Percentiles rank a stretch among this genome's conserved stretches.
These are phyloP conservation scores for Ephemerocybe angulata DNA, from an alignment of 768 basidiomycete species.

Conservation along the genomic window DNA sequence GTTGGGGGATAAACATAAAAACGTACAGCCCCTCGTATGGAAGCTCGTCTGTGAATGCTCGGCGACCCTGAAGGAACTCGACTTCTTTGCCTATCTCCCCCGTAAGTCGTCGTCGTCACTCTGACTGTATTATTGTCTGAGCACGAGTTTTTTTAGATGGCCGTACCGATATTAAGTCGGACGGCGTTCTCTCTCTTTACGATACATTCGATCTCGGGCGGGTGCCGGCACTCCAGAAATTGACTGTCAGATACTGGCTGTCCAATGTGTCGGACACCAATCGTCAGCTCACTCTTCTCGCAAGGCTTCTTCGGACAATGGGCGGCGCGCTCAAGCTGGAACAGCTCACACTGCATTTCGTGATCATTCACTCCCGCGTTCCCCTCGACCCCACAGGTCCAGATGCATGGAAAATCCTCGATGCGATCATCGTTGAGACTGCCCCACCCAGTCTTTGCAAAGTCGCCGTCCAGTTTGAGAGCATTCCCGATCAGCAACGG, in stretches of 20 bases:
- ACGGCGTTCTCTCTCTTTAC: background rate
- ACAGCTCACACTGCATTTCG: background rate
- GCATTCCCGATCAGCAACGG: background rate
- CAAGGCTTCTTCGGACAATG: background rate
- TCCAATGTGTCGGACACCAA: background rate
- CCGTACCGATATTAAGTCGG: background rate
- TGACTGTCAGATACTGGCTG: constrained; percentile 1
- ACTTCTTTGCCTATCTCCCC: constrained; percentile 1
- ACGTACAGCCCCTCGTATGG: background rate
- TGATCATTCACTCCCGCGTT: background rate
- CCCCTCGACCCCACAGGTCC: background rate
- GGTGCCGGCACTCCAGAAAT: background rate
- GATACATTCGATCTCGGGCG: background rate
- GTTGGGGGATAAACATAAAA: background rate
- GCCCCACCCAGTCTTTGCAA: background rate
- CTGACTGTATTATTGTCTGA: background rate
- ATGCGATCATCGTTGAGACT: background rate
- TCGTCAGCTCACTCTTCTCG: background rate
- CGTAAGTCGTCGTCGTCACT: background rate
- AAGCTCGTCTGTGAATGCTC: background rate
- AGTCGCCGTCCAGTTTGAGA: background rate
- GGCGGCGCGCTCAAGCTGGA: background rate
- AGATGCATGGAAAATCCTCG: background rate
- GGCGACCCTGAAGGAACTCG: background rate
- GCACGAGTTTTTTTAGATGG: background rate